A percentile compares a stretch with the other conserved stretches of the same genome.
These are phyloP conservation scores for Coprinopsis strossmayeri DNA, from an alignment of 768 basidiomycete genomes.

Conservation along the genomic window DNA sequence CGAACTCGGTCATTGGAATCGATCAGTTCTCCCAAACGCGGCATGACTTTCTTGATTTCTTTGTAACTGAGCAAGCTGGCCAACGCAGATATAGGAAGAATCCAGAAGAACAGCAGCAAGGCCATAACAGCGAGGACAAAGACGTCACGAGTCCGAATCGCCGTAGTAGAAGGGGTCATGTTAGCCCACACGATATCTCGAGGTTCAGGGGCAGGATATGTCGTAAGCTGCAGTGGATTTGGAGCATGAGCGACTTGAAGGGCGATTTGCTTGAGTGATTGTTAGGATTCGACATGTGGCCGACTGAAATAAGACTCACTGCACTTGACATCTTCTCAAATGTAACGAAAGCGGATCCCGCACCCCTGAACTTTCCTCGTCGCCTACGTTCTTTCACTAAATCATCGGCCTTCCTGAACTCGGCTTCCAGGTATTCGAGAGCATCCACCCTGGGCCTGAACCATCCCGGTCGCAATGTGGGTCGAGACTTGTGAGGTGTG, in stretches of 20 bases:
- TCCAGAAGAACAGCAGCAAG: constrained; percentile 84
- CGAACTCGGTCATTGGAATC: constrained; percentile 74
- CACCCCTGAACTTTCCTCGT: constrained; percentile 71
- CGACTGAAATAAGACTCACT: constrained; percentile 37
- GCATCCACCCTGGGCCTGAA: constrained; percentile 80
- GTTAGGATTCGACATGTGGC: background rate
- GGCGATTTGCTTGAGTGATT: constrained; percentile 64
- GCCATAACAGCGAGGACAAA: constrained; percentile 65
- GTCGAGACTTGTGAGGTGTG: constrained; percentile 68
- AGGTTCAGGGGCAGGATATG: constrained; percentile 83
- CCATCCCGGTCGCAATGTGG: constrained; percentile 71
- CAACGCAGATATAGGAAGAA: constrained; percentile 83
- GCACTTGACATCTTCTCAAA: constrained; percentile 95
- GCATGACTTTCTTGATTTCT: constrained; percentile 85
- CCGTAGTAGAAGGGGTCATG: constrained; percentile 58
- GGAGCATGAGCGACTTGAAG: constrained; percentile 77
- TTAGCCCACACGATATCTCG: constrained; percentile 95
- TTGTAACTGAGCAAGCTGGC: constrained; percentile 86
- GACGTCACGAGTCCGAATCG: constrained; percentile 59
- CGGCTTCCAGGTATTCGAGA: constrained; percentile 76
- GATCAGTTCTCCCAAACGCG: constrained; percentile 83
- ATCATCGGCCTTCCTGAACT: constrained; percentile 80
- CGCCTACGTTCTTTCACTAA: constrained; percentile 68
- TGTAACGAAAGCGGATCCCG: constrained; percentile 87
- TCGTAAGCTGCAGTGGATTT: constrained; percentile 57